Evolutionary conservation across 371 early-diverging fungal species (phyloP).

Genomic region (Cladochytrium tenue): DNA sequence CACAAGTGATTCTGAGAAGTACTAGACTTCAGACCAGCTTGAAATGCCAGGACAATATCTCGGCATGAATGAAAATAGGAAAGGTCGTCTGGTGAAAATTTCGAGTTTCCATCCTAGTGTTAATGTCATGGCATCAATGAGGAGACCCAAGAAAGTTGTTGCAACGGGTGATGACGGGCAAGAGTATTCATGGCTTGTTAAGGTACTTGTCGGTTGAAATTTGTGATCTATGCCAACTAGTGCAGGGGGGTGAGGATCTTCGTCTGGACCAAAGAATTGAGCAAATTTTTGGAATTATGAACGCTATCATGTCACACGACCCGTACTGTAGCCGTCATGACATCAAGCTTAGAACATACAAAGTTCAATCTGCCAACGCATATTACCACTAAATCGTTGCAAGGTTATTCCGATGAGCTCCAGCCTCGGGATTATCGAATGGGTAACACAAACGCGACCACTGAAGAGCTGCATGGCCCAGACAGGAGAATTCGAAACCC

Average conservation of each 20-base stretch:
- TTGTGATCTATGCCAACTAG: not conserved
- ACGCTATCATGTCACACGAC: constrained; percentile 61
- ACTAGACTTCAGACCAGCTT: constrained; percentile 22
- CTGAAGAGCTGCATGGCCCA: constrained; percentile 37
- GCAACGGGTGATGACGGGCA: constrained; percentile 73
- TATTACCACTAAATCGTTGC: not conserved
- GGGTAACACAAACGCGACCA: constrained; percentile 58
- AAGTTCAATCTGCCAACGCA: constrained; percentile 34
- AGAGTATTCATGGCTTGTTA: constrained; percentile 71
- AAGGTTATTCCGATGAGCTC: constrained; percentile 70
- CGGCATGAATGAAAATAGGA: constrained; percentile 47
- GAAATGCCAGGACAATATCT: constrained; percentile 80
- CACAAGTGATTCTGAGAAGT: not conserved
- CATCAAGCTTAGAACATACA: constrained; percentile 59
- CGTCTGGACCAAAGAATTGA: constrained; percentile 78
- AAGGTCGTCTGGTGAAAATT: constrained; percentile 51
- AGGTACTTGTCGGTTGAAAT: constrained; percentile 44
- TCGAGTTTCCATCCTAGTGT: constrained; percentile 63
- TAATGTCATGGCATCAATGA: constrained; percentile 67
- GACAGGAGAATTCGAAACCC: constrained; percentile 23
- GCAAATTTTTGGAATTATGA: constrained; percentile 75
- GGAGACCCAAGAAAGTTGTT: constrained; percentile 71
- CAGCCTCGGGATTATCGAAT: constrained; percentile 69
- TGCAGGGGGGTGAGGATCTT: constrained; percentile 78
- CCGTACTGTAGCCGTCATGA: constrained; percentile 51